Percentiles rank a stretch among this genome's conserved stretches.
Evolutionary conservation across 345 rosid species (phyloP).

Genomic region (Eucalyptus guilfoylei): DNA sequence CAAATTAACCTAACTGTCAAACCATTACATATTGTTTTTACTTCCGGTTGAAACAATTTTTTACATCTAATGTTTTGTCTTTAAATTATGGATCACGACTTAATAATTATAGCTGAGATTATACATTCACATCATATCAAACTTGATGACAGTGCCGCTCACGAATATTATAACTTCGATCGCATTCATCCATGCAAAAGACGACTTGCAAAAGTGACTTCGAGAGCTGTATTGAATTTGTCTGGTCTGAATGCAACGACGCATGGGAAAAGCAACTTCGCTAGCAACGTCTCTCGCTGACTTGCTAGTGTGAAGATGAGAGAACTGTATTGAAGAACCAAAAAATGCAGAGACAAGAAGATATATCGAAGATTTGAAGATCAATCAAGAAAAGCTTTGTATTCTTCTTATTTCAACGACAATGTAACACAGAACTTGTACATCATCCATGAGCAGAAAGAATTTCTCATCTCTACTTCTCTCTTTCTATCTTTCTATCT

Average conservation of each 20-base stretch:
- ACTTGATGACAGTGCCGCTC: background rate
- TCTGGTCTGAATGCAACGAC: background rate
- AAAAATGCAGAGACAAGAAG: too few species aligned
- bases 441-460: too few species aligned
- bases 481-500: too few species aligned
- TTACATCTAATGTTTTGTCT: background rate
- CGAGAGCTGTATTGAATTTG: background rate
- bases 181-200: background rate
- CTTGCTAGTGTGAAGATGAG: too few species aligned
- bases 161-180: background rate
- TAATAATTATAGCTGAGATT: background rate
- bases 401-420: too few species aligned
- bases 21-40: background rate
- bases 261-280: background rate
- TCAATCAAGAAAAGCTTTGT: too few species aligned
- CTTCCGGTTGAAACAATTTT: background rate
- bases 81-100: background rate
- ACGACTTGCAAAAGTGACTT: background rate
- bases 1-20: background rate
- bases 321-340: too few species aligned
- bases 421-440: too few species aligned
- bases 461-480: too few species aligned
- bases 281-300: background rate
- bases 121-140: background rate
- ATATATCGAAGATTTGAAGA: too few species aligned